Base-by-base conservation (phyloP, 2,329 filamentous ascomycete species). In the Apiospora kogelbergensis region DNA sequence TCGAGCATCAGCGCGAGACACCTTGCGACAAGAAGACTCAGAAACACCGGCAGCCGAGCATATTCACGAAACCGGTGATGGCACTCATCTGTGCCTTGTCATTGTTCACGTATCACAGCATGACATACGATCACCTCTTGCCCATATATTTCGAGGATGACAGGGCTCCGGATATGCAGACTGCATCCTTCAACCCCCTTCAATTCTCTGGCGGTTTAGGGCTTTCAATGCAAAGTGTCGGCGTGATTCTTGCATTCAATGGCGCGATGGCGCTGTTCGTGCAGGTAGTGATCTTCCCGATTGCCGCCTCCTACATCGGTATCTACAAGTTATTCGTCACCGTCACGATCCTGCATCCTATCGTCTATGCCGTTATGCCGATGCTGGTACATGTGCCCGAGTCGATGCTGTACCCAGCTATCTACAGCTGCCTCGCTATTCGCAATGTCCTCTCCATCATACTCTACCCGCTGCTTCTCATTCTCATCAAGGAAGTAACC, bases 81-180 rank as follows among this genome's bases (percentile, higher is more conserved):
- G 90, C 92, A 79, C 88, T 97, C 67, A 89, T 96, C 46, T 76
- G 94, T n/a, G 91, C 95, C 1, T 83, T 98, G 64, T 93, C 92
- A 60, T 93, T 98, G 72, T 97, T 97, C 82, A 96, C 94, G 5
- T 97, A 97, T 78, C 95, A 98, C 81, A 94, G 92, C 45, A 98
- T 98, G 94, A 94, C 92, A 0, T 98, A 93, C 80, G 95, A 98
- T 76, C 93, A 97, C 78, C 86, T 98, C 0, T 85, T 97, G 67
- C 95, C 95, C 9, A 97, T 98, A 70, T 98, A 97, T 81, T 89
- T 97, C 66, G 94, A 98, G 78, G 94, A 97, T 74, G 86, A 90
- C 48, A 86, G 88, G 40, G 82, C 80, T 71, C 77, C 80, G 33
- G 77, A 82, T 63, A 79, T 82, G 53, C 77, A 82, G 6, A 72